Conservation (phyloP, 192 early-diverging fungal genomes). For the Chytriomyces sp. region DNA sequence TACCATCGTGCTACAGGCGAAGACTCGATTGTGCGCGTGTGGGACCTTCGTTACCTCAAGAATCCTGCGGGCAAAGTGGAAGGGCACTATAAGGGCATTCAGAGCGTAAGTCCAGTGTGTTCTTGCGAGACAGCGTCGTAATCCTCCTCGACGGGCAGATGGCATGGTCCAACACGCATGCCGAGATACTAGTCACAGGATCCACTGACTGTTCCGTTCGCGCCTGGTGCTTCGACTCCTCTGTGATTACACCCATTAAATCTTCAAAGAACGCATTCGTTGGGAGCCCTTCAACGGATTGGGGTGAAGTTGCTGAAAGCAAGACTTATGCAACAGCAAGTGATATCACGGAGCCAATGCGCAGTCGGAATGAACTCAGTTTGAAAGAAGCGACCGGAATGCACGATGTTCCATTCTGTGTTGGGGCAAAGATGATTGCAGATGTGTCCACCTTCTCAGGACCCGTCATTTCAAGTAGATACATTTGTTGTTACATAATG, state of each 20-base stretch:
- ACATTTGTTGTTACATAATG: not conserved
- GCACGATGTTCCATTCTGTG: conserved; percentile 6
- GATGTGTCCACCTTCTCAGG: conserved; percentile 22
- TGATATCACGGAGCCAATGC: not conserved
- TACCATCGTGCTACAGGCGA: conserved; percentile 44
- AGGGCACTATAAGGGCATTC: conserved; percentile 54
- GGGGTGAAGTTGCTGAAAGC: conserved; percentile 18
- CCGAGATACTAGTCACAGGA: conserved; percentile 63
- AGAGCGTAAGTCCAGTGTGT: conserved; percentile 40
- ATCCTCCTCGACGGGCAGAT: conserved; percentile 33
- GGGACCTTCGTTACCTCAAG: conserved; percentile 68
- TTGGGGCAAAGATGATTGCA: conserved; percentile 46
- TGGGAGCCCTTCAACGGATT: conserved; percentile 51
- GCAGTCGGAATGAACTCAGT: too few species aligned
- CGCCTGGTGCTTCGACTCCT: conserved; percentile 51
- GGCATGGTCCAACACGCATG: conserved; percentile 72
- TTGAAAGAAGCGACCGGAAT: not conserved
- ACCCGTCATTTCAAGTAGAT: conserved; percentile 31
- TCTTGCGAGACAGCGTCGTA: not conserved
- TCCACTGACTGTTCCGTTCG: conserved; percentile 60
- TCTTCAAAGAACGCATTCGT: conserved; percentile 37
- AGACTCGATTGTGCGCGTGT: conserved; percentile 61
- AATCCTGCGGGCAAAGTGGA: conserved; percentile 55
- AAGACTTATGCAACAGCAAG: not conserved
- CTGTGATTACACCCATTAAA: conserved; percentile 24